These are phyloP conservation scores for Pyrrhoderma lamaoense DNA, from an alignment of 1,284 basidiomycete species.

Conservation along the genomic window DNA sequence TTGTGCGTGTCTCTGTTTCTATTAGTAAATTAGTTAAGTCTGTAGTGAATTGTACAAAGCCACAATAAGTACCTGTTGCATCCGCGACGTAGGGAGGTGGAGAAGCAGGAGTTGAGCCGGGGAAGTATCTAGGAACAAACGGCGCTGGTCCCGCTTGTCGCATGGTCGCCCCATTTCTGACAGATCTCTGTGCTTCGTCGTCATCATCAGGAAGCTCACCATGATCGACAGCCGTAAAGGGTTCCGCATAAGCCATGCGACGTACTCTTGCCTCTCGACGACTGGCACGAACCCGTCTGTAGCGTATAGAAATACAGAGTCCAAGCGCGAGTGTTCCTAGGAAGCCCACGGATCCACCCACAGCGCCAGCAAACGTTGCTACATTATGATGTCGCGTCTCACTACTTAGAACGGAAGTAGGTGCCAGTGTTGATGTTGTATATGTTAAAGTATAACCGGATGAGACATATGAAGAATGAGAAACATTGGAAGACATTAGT, in stretches of 20 bases:
- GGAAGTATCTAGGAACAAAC: conserved; percentile 50
- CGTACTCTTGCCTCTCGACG: conserved; percentile 31
- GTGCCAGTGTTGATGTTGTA: too few species aligned
- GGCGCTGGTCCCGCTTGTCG: conserved; percentile 31
- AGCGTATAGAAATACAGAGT: conserved; percentile 43
- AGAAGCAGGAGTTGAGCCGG: conserved; percentile 35
- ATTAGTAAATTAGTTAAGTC: too few species aligned
- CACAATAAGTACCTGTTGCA: not conserved
- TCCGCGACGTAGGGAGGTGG: conserved; percentile 31
- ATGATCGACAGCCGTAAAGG: conserved; percentile 16
- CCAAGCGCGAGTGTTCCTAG: conserved; percentile 39
- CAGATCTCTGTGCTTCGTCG: not conserved
- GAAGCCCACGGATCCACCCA: conserved; percentile 45
- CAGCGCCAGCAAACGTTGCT: conserved; percentile 45
- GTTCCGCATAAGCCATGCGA: conserved; percentile 29
- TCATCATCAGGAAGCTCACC: conserved; percentile 16
- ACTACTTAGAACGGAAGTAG: not conserved
- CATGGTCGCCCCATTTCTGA: conserved; percentile 5
- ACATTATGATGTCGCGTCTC: conserved; percentile 29
- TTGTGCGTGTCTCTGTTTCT: too few species aligned
- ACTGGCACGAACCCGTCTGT: conserved; percentile 36
- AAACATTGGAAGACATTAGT: conserved; percentile 8
- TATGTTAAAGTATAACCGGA: not conserved
- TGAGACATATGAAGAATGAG: conserved; percentile 6
- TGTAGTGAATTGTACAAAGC: not conserved